Percentiles rank a stretch among this genome's conserved stretches.
phyloP scores from a whole-genome alignment of 2,329 filamentous ascomycete species.

The Capronia epimyces region DNA sequence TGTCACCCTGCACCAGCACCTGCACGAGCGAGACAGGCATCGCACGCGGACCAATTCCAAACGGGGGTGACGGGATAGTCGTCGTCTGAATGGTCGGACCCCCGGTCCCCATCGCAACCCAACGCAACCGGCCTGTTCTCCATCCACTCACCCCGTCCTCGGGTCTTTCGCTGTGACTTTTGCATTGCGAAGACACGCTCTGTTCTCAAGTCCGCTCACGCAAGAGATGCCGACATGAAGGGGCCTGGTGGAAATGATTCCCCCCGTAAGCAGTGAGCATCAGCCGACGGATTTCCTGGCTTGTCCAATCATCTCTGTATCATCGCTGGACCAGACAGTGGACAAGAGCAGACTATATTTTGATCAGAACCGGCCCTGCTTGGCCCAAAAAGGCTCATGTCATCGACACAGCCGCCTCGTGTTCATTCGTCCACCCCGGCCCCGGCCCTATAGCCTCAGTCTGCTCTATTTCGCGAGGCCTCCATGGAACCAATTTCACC shows the following conservation, averaged over 20 bases:
- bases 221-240: too few relatives aligned
- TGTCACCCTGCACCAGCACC: neutral
- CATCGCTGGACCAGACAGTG: slow-evolving; percentile 19
- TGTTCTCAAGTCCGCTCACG: neutral
- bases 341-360: slow-evolving; percentile 16
- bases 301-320: slow-evolving; percentile 12
- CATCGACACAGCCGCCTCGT: slow-evolving; percentile 21
- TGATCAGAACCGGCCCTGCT: slow-evolving; percentile 14
- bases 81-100: slow-evolving; percentile 5
- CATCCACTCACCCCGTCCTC: slow-evolving; percentile 16
- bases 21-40: too few relatives aligned
- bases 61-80: slow-evolving; percentile 8
- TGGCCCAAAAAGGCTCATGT: slow-evolving; percentile 17
- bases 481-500: slow-evolving; percentile 23
- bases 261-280: slow-evolving; percentile 7
- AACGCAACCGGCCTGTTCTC: neutral
- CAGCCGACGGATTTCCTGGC: neutral
- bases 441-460: slow-evolving; percentile 15
- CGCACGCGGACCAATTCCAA: too few relatives aligned
- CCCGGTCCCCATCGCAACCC: neutral
- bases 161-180: slow-evolving; percentile 2
- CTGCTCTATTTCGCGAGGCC: slow-evolving; percentile 11
- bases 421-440: slow-evolving; percentile 4
- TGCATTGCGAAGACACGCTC: neutral
- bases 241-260: slow-evolving; percentile 13